Evolutionary conservation across 129 eudicot species (phyloP).

Genomic region (Kitagawia praeruptora): DNA sequence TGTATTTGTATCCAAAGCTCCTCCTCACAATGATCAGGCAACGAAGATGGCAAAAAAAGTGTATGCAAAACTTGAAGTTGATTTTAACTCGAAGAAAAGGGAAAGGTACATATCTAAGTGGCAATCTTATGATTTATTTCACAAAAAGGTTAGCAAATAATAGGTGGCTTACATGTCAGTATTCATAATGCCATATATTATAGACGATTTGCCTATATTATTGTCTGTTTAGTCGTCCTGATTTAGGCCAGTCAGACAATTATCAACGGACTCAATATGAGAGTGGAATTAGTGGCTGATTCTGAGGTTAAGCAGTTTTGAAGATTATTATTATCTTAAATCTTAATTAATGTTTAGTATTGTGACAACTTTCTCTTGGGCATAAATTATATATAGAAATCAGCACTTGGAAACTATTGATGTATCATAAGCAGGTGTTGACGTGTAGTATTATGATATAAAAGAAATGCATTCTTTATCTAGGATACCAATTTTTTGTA

Average conservation of each 20-base stretch:
- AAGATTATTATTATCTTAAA: background rate
- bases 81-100: conserved; percentile 87
- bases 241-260: background rate
- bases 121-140: conserved; percentile 9
- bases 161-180: conserved; percentile 1
- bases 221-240: background rate
- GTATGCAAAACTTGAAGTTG: conserved; percentile 83
- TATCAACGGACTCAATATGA: background rate
- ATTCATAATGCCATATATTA: background rate
- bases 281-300: background rate
- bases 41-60: conserved; percentile 82
- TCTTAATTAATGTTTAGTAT: background rate
- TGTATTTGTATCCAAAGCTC: conserved; percentile 83
- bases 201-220: background rate
- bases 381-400: background rate
- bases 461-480: background rate
- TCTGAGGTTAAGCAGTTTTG: background rate
- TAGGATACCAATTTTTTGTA: background rate
- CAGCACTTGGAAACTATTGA: background rate
- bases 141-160: background rate
- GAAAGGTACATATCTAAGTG: conserved; percentile 48
- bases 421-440: background rate
- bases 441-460: background rate
- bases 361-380: background rate
- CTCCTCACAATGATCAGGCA: conserved; percentile 65